Base-by-base conservation (phyloP, 1,139 yeast genomes). In the Debaryomyces robertsiae region DNA sequence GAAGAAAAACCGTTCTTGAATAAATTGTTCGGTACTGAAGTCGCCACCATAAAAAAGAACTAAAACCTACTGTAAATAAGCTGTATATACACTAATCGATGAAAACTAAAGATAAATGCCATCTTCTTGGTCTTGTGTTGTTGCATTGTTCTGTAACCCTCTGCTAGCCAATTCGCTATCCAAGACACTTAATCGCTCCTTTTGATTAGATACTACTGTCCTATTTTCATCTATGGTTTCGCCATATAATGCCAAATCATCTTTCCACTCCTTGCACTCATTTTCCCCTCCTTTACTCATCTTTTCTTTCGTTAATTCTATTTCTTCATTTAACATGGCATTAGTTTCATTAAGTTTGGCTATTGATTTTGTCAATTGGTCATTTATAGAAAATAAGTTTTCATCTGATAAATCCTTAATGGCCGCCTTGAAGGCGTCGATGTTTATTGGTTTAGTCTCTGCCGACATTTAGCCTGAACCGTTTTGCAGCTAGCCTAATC, bases 1-100 rank as follows among this genome's bases (percentile, higher is more conserved):
- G 73, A 68, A 33, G 78, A 73, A 46, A 71, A 71, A 49, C 68
- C 76, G 16, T 73, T 72, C 50, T 56, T 65, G 47, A 65, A 69
- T 46, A 71, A 69, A 53, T 60, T 73, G 45, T 67, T 69, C 47
- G 76, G 76, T n/a, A 61, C 58, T 9, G 69, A 67, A 23, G 58
- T 55, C 29, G 53, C 57, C 19, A 57, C 58, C 2, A 57, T 67
- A 33, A 55, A 54, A 36, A 63, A 57, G 49, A 47, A 51, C 11
- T 49, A 49, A 32, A 5, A n/a, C 6, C 37, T 40, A 22, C 27
- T 25, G 42, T 48, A 35, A 35, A 30, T 44, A 45, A 43, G 38
- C 17, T 50, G 46, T 40, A 43, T 30, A 36, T 35, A 38, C 48
- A 50, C 44, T 47, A 34, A 43, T 47, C 27, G 22, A 27, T 30